Conservation (phyloP, 805 yeast genomes). For the Tetrapisispora pingtungensis region DNA sequence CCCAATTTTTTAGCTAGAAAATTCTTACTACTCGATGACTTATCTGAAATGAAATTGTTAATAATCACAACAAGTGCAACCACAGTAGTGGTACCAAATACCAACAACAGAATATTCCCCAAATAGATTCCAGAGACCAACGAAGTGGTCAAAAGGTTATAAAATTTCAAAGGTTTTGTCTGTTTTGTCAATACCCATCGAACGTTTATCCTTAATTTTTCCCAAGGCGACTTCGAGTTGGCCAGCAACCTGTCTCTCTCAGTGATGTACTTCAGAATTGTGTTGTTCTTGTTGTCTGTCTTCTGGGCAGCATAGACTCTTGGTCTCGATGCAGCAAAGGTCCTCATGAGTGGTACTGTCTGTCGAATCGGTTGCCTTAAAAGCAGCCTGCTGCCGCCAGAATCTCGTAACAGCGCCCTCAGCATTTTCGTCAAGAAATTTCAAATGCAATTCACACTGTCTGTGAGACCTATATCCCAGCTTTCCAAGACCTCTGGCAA, state of each 20-base stretch:
- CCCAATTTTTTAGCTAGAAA: slow-evolving; percentile 70
- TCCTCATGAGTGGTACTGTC: too few relatives aligned
- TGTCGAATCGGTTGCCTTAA: too few relatives aligned
- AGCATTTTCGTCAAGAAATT: too few relatives aligned
- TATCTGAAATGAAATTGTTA: slow-evolving; percentile 61
- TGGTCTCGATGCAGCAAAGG: not conserved
- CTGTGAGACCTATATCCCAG: too few relatives aligned
- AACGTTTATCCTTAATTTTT: slow-evolving; percentile 37
- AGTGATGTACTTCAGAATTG: slow-evolving; percentile 15
- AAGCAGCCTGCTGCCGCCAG: too few relatives aligned
- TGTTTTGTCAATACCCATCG: slow-evolving; percentile 72
- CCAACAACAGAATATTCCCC: slow-evolving; percentile 70
- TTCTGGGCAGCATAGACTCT: too few relatives aligned
- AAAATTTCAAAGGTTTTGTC: slow-evolving; percentile 80
- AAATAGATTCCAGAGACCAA: slow-evolving; percentile 85
- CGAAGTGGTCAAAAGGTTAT: slow-evolving; percentile 64
- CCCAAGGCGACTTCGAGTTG: slow-evolving; percentile 33
- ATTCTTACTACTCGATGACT: slow-evolving; percentile 49
- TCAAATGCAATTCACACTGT: too few relatives aligned
- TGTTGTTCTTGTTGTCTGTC: not conserved
- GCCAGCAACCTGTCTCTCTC: slow-evolving; percentile 28
- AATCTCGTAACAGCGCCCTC: too few relatives aligned
- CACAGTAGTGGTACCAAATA: slow-evolving; percentile 88
- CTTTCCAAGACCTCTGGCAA: too few relatives aligned
- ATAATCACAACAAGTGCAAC: slow-evolving; percentile 42